A percentile compares a stretch with the other conserved stretches of the same genome.
Evolutionary conservation across 148 eudicot genomes (phyloP).

Genomic region (Vaccinium macrocarpon): DNA sequence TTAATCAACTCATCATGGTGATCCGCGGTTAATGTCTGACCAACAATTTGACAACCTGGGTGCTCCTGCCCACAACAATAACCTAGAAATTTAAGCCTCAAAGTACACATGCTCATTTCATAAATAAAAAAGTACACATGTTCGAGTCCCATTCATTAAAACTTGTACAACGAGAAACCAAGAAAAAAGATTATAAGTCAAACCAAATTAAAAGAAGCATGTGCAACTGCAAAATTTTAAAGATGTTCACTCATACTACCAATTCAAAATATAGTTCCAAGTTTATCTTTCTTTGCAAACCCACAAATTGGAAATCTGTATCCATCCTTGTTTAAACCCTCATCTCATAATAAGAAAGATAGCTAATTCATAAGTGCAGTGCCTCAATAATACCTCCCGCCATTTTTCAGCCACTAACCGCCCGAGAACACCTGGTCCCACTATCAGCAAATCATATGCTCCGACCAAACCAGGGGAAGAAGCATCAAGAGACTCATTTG

Average conservation of each 20-base stretch:
- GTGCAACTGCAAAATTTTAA: not conserved
- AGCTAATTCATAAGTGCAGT: not conserved
- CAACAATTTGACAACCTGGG: constrained; percentile 63
- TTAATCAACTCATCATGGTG: constrained; percentile 76
- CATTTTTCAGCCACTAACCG: constrained; percentile 78
- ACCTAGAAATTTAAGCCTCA: not conserved
- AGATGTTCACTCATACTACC: not conserved
- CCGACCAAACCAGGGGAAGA: constrained; percentile 39
- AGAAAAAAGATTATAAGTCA: not conserved
- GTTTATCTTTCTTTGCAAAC: not conserved
- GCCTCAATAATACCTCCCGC: constrained; percentile 45
- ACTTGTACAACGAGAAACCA: not conserved
- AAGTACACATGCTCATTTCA: not conserved
- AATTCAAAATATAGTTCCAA: not conserved
- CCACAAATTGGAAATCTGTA: not conserved
- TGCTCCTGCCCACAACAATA: constrained; percentile 47
- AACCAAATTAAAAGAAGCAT: not conserved
- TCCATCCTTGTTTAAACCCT: not conserved
- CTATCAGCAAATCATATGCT: constrained; percentile 62
- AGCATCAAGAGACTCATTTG: constrained; percentile 31
- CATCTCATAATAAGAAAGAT: not conserved
- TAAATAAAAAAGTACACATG: not conserved
- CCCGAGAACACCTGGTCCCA: constrained; percentile 92
- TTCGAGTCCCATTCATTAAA: not conserved
- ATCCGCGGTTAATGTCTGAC: constrained; percentile 64